These are phyloP conservation scores for Paecilomyces formosus DNA, from an alignment of 2,329 filamentous ascomycete species.

Conservation along the genomic window DNA sequence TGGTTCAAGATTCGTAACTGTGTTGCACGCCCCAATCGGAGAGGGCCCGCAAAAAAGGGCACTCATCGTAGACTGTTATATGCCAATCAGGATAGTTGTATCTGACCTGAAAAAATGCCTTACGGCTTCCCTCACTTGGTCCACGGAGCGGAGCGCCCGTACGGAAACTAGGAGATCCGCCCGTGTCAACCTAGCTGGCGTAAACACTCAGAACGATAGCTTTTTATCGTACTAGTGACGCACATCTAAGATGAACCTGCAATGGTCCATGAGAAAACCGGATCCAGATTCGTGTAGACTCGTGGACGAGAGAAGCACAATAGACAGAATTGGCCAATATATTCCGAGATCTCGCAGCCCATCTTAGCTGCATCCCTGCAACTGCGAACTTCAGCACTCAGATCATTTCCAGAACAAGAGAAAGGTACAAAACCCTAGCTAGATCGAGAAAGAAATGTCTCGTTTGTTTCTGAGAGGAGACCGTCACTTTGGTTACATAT, in stretches of 20 bases:
- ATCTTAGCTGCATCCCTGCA: not conserved
- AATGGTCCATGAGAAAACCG: not conserved
- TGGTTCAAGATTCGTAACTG: not conserved
- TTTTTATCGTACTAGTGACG: not conserved
- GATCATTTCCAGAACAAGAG: not conserved
- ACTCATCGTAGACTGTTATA: not conserved
- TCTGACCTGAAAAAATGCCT: not conserved
- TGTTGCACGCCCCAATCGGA: not conserved
- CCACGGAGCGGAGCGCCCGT: not conserved
- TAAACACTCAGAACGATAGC: not conserved
- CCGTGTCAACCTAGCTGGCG: not conserved
- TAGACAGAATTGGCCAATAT: not conserved
- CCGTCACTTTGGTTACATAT: not conserved
- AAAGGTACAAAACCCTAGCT: not conserved
- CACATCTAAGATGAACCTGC: not conserved
- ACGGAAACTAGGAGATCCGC: not conserved
- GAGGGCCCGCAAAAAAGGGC: not conserved
- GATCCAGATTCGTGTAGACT: not conserved
- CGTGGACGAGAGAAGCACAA: not conserved
- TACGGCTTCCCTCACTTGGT: not conserved
- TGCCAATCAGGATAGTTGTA: not conserved
- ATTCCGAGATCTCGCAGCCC: not conserved
- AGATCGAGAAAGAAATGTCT: not conserved
- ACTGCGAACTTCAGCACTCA: not conserved
- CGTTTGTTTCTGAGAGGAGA: not conserved